Conservation (phyloP, 2,329 filamentous ascomycete species). For the Penicillium sclerotigenum region DNA sequence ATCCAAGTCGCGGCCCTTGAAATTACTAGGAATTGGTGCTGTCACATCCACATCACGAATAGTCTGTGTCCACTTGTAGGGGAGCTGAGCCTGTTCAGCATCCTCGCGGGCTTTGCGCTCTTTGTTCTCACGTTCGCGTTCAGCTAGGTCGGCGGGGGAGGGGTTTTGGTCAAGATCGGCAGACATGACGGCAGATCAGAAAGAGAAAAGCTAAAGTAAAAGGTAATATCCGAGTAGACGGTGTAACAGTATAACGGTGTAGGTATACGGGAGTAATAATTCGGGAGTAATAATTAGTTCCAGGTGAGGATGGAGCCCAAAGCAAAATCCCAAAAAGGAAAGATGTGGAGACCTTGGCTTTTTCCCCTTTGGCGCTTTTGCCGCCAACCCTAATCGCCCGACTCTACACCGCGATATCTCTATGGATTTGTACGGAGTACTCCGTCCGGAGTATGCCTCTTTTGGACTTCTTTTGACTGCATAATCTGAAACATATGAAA, state of each 20-base stretch:
- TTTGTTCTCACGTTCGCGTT: constrained; percentile 55
- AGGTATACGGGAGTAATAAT: too few relatives aligned
- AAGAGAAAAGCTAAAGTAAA: neutral
- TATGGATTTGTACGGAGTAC: neutral
- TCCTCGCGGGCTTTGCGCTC: constrained; percentile 68
- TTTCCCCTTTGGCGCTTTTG: constrained; percentile 6
- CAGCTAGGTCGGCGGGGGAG: constrained; percentile 37
- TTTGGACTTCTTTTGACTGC: neutral
- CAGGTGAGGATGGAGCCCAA: neutral
- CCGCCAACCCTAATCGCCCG: constrained; percentile 8
- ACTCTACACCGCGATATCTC: neutral
- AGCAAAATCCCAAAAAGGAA: constrained; percentile 1
- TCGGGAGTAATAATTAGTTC: neutral
- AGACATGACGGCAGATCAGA: constrained; percentile 26
- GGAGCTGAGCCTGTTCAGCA: constrained; percentile 83
- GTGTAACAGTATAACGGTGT: neutral
- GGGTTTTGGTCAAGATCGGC: constrained; percentile 31
- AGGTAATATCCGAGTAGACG: neutral
- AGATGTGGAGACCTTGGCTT: constrained; percentile 3
- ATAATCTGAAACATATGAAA: constrained; percentile 1
- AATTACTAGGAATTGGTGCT: constrained; percentile 72
- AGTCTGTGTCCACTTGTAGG: constrained; percentile 96
- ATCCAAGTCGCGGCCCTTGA: constrained; percentile 79
- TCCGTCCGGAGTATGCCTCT: neutral
- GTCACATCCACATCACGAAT: constrained; percentile 83